A percentile compares a stretch with the other conserved stretches of the same genome.
phyloP scores from a whole-genome alignment of 768 basidiomycete species.

The Termitomyces sp. region DNA sequence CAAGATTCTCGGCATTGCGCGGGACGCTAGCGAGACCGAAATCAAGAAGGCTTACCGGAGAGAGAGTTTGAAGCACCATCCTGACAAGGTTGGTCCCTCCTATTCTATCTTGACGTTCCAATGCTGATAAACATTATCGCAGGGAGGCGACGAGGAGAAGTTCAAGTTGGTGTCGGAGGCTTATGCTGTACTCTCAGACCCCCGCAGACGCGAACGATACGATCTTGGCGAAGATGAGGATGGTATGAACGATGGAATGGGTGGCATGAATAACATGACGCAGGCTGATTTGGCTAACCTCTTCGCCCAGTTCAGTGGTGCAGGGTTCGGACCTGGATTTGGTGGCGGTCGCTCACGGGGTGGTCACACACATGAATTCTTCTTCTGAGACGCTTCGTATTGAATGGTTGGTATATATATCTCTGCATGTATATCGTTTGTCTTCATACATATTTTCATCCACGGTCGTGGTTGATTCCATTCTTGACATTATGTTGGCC shows the following conservation, averaged over 20 bases:
- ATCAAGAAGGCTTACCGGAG: conserved; percentile 91
- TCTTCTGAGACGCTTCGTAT: conserved; percentile 17
- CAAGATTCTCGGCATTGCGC: conserved; percentile 64
- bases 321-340: conserved; percentile 25
- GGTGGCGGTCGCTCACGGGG: conserved; percentile 22
- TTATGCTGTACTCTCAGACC: conserved; percentile 77
- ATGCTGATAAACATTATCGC: not conserved
- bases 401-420: not conserved
- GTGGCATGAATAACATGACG: conserved; percentile 25
- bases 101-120: not conserved
- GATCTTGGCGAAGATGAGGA: conserved; percentile 84
- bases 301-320: conserved; percentile 61
- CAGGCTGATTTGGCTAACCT: conserved; percentile 57
- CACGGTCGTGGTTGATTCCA: too few species aligned
- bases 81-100: conserved; percentile 60
- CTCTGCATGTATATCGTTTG: not conserved
- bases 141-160: conserved; percentile 94
- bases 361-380: conserved; percentile 30
- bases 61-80: conserved; percentile 83
- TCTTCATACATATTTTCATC: not conserved
- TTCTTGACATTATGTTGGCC: too few species aligned
- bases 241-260: conserved; percentile 46
- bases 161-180: conserved; percentile 91
- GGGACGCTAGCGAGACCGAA: conserved; percentile 64
- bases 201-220: conserved; percentile 67